Evolutionary conservation across 352 stramenopile species (phyloP).

Genomic region (Phytophthora litchii): DNA sequence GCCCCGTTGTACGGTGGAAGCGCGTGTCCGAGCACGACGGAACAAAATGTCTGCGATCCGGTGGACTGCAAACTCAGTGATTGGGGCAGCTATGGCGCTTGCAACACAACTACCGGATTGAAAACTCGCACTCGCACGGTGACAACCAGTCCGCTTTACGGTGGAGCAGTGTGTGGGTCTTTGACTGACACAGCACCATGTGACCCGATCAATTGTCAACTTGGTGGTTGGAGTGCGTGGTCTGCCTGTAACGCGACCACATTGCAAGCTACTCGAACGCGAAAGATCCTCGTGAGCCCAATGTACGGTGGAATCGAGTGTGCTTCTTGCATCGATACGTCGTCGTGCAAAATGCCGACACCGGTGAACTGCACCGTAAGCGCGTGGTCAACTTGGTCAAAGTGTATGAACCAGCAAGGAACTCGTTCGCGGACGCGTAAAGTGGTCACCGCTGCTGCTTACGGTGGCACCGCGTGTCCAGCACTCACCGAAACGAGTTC

Average conservation of each 20-base stretch:
- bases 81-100: conserved; percentile 47
- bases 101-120: conserved; percentile 30
- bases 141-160: conserved; percentile 38
- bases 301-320: conserved; percentile 49
- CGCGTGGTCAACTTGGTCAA: conserved; percentile 52
- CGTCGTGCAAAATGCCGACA: conserved; percentile 48
- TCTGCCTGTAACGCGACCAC: conserved; percentile 36
- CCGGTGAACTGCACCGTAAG: conserved; percentile 53
- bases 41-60: conserved; percentile 40
- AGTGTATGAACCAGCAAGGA: conserved; percentile 44
- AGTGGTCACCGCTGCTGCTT: conserved; percentile 39
- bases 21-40: conserved; percentile 32
- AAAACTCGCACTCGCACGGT: conserved; percentile 49
- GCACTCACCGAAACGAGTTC: conserved; percentile 36
- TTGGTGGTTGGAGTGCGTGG: conserved; percentile 40
- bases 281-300: conserved; percentile 34
- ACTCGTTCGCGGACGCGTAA: conserved; percentile 44
- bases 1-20: conserved; percentile 47
- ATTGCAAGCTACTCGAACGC: conserved; percentile 35
- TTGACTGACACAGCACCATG: conserved; percentile 39
- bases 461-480: conserved; percentile 49
- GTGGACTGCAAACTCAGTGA: conserved; percentile 53
- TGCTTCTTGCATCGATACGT: conserved; percentile 41
- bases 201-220: conserved; percentile 57
- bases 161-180: conserved; percentile 38